Evolutionary conservation across 371 early-diverging fungal species (phyloP).

Genomic region (Astathelohania contejeani): DNA sequence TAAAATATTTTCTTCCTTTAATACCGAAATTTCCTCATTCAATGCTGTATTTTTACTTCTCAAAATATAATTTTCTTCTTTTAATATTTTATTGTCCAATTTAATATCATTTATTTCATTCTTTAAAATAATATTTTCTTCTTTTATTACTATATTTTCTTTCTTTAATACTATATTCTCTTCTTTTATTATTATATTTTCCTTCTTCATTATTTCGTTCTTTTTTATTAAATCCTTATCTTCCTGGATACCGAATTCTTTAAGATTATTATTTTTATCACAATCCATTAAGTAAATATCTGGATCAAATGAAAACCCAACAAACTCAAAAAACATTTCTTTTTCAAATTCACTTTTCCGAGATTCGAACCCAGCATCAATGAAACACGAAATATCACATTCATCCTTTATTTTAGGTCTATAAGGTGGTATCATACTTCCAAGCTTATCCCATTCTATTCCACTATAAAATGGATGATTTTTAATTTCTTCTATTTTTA

Average conservation of each 20-base stretch:
- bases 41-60: not conserved
- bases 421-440: slow-evolving; percentile 56
- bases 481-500: slow-evolving; percentile 41
- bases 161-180: not conserved
- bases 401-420: slow-evolving; percentile 58
- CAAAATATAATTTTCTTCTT: not conserved
- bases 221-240: not conserved
- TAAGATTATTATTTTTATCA: not conserved
- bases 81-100: too few relatives aligned
- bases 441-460: slow-evolving; percentile 44
- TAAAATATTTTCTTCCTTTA: not conserved
- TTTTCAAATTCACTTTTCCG: slow-evolving; percentile 2
- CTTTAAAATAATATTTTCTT: not conserved
- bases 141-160: not conserved
- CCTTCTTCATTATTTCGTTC: not conserved
- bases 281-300: slow-evolving; percentile 3
- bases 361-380: slow-evolving; percentile 50
- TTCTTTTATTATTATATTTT: not conserved
- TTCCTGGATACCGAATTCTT: not conserved
- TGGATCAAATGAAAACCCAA: slow-evolving; percentile 52
- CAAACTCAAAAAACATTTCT: slow-evolving; percentile 34
- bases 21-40: not conserved
- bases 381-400: slow-evolving; percentile 64
- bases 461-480: slow-evolving; percentile 50
- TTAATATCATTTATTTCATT: too few relatives aligned